These are phyloP conservation scores for Scheffersomyces coipomensis DNA, from an alignment of 805 yeast species.

Conservation along the genomic window DNA sequence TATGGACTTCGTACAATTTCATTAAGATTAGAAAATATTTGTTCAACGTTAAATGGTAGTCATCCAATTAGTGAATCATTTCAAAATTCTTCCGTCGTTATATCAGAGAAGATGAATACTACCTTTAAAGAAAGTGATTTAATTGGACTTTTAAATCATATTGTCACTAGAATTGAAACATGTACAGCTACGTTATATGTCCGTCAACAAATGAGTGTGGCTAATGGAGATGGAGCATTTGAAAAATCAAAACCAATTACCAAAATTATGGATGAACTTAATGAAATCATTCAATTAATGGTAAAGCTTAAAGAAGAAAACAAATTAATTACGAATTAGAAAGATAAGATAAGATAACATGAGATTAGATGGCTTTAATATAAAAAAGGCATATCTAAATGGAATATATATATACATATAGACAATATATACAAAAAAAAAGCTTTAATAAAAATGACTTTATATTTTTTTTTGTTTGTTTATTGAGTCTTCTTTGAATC, in stretches of 20 bases:
- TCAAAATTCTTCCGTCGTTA: slow-evolving; percentile 21
- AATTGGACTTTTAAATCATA: slow-evolving; percentile 57
- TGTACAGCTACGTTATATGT: slow-evolving; percentile 38
- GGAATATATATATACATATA: too few species aligned
- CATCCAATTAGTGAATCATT: slow-evolving; percentile 22
- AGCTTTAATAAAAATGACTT: too few species aligned
- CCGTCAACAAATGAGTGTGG: slow-evolving; percentile 28
- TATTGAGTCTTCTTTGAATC: slow-evolving; percentile 9
- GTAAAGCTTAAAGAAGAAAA: neutral
- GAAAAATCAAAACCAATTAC: slow-evolving; percentile 17
- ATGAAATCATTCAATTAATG: slow-evolving; percentile 4
- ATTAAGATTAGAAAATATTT: slow-evolving; percentile 56
- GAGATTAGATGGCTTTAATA: neutral
- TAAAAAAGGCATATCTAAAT: too few species aligned
- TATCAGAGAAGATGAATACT: slow-evolving; percentile 15
- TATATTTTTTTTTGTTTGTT: neutral
- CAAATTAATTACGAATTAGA: neutral
- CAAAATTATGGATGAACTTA: slow-evolving; percentile 25
- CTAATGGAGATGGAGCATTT: slow-evolving; percentile 22
- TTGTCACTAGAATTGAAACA: slow-evolving; percentile 68
- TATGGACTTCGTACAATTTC: slow-evolving; percentile 54
- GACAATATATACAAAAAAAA: too few species aligned
- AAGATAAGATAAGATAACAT: neutral
- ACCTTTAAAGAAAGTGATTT: slow-evolving; percentile 39
- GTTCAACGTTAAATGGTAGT: slow-evolving; percentile 50